phyloP scores from a whole-genome alignment of 441 rosid species.

The Dalechampia spathulata region DNA sequence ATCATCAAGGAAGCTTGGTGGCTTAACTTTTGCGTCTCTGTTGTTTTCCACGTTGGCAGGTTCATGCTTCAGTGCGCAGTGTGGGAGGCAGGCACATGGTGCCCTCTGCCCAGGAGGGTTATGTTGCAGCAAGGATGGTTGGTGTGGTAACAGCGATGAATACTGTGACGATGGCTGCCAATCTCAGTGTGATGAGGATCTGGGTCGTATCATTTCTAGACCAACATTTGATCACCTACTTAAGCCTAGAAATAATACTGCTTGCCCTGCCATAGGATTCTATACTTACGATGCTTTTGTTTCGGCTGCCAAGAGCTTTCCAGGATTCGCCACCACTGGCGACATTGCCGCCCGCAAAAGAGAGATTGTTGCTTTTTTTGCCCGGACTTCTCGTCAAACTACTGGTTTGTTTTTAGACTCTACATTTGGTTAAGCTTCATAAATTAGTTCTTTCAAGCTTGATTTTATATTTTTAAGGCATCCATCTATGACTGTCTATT shows the following conservation, averaged over 20 bases:
- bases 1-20: too few relatives aligned
- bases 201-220: slow-evolving; percentile 27
- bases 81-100: slow-evolving; percentile 49
- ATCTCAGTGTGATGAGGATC: slow-evolving; percentile 39
- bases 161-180: slow-evolving; percentile 46
- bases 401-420: slow-evolving; percentile 19
- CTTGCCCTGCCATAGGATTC: slow-evolving; percentile 40
- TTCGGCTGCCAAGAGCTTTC: slow-evolving; percentile 37
- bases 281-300: slow-evolving; percentile 53
- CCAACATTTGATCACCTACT: slow-evolving; percentile 38
- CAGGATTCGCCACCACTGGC: slow-evolving; percentile 43
- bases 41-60: slow-evolving; percentile 6
- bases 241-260: slow-evolving; percentile 32
- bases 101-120: slow-evolving; percentile 37
- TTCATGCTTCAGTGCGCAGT: slow-evolving; percentile 36
- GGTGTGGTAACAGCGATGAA: slow-evolving; percentile 32
- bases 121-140: slow-evolving; percentile 54
- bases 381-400: slow-evolving; percentile 57
- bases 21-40: too few relatives aligned
- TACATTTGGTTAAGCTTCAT: too few relatives aligned
- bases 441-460: too few relatives aligned
- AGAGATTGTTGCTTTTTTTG: slow-evolving; percentile 63
- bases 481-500: too few relatives aligned
- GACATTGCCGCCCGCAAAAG: slow-evolving; percentile 27
- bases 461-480: too few relatives aligned